phyloP scores from a whole-genome alignment of 768 basidiomycete genomes.

The Termitomyces sp. region DNA sequence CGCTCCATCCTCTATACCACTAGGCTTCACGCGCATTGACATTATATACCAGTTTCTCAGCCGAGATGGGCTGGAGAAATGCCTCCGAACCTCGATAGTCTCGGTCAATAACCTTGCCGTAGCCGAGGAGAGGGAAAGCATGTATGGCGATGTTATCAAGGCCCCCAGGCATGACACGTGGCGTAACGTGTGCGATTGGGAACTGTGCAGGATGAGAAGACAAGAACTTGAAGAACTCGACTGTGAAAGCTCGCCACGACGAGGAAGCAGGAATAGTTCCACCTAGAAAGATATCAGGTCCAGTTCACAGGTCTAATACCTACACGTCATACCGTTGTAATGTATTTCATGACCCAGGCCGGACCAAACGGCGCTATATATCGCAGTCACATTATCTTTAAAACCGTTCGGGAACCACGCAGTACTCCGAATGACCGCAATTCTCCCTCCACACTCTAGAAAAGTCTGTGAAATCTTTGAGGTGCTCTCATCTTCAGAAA shows the following conservation, averaged over 20 bases:
- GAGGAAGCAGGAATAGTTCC: conserved; percentile 17
- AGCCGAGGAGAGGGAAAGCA: conserved; percentile 23
- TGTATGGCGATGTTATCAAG: conserved; percentile 20
- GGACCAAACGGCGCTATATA: conserved; percentile 26
- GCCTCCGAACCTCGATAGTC: conserved; percentile 1
- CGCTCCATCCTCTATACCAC: not conserved
- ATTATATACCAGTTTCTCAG: conserved; percentile 25
- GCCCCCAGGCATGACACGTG: conserved; percentile 28
- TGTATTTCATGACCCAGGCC: conserved; percentile 26
- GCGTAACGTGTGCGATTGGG: conserved; percentile 19
- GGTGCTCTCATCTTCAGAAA: conserved; percentile 25
- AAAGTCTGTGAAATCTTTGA: conserved; percentile 24
- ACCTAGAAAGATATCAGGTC: conserved; percentile 7
- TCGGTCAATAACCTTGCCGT: conserved; percentile 22
- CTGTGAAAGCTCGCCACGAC: conserved; percentile 22
- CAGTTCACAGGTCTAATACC: not conserved
- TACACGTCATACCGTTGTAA: conserved; percentile 19
- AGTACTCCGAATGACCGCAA: conserved; percentile 22
- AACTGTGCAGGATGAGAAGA: conserved; percentile 17
- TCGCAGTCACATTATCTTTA: conserved; percentile 18
- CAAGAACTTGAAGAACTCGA: conserved; percentile 25
- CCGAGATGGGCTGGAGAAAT: conserved; percentile 24
- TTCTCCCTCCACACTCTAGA: conserved; percentile 19
- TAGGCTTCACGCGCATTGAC: not conserved
- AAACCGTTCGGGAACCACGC: conserved; percentile 21